Percentiles rank a stretch among this genome's conserved stretches.
These are phyloP conservation scores for Pestalotiopsis sp. DNA, from an alignment of 2,329 filamentous ascomycete species.

Conservation along the genomic window DNA sequence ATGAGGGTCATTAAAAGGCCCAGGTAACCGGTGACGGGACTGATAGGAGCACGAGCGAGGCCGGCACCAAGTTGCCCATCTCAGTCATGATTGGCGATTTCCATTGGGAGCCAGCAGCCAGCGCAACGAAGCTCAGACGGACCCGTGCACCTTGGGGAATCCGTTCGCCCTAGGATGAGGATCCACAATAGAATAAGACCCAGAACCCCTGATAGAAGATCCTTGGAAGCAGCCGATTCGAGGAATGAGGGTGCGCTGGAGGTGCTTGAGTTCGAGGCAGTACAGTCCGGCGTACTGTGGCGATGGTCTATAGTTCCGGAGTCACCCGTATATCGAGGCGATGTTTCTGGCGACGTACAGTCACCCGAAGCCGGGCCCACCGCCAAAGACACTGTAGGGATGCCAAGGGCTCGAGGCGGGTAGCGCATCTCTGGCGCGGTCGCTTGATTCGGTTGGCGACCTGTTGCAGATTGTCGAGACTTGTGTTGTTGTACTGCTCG, in stretches of 20 bases:
- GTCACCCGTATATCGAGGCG: constrained; percentile 11
- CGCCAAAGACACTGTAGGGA: background rate
- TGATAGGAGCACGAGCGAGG: constrained; percentile 10
- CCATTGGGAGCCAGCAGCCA: background rate
- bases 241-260: background rate
- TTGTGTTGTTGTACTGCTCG: no score
- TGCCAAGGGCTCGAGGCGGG: background rate
- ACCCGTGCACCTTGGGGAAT: background rate
- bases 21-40: background rate
- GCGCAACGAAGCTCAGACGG: constrained; percentile 5
- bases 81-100: constrained; percentile 6
- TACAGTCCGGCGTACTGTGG: background rate
- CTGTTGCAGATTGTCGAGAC: no score
- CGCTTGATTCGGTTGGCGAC: constrained; percentile 2
- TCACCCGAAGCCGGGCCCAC: background rate
- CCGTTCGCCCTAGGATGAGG: background rate
- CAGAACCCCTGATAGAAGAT: background rate
- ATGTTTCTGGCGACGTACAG: constrained; percentile 8
- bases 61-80: background rate
- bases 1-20: constrained; percentile 8
- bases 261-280: background rate
- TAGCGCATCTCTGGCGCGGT: background rate
- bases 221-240: background rate
- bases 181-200: background rate
- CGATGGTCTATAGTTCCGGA: background rate